Evolutionary conservation across 1,284 basidiomycete species (phyloP).

Genomic region (Cryptococcus jaspeensis): DNA sequence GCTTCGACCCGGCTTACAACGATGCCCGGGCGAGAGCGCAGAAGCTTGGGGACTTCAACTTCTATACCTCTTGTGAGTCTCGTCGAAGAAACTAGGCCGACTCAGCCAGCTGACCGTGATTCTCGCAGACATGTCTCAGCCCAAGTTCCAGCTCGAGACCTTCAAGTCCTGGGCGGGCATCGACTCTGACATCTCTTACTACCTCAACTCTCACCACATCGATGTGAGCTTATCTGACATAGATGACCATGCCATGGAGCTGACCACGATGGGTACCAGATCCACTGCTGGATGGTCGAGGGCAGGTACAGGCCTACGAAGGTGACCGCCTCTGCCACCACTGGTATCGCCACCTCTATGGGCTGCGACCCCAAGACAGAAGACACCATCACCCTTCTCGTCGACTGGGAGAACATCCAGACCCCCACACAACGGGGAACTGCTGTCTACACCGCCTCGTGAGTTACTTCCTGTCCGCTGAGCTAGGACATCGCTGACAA

Average conservation of each 20-base stretch:
- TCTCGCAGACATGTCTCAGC: slow-evolving; percentile 73
- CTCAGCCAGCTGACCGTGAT: neutral
- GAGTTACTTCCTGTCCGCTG: neutral
- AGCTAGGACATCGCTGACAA: neutral
- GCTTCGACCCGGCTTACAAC: slow-evolving; percentile 87
- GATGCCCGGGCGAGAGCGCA: slow-evolving; percentile 74
- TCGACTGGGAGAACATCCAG: slow-evolving; percentile 80
- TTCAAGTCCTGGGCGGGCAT: slow-evolving; percentile 93
- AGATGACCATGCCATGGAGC: neutral
- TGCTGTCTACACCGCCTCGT: slow-evolving; percentile 78
- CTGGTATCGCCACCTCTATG: slow-evolving; percentile 81
- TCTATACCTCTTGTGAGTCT: slow-evolving; percentile 53
- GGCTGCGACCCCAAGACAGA: slow-evolving; percentile 67
- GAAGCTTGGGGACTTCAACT: slow-evolving; percentile 85
- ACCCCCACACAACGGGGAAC: slow-evolving; percentile 62
- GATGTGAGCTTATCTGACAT: slow-evolving; percentile 34
- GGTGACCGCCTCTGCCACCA: slow-evolving; percentile 82
- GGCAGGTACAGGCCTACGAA: slow-evolving; percentile 68
- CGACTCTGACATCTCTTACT: slow-evolving; percentile 85
- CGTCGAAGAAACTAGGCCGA: neutral
- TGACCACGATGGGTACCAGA: slow-evolving; percentile 41
- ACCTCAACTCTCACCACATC: slow-evolving; percentile 90
- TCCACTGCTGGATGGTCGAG: slow-evolving; percentile 88
- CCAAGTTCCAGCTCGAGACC: slow-evolving; percentile 88
- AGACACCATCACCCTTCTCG: slow-evolving; percentile 90